Percentiles rank a stretch among this genome's conserved stretches.
These are phyloP conservation scores for Orbilia ellipsospora DNA, from an alignment of 2,329 filamentous ascomycete genomes.

Conservation along the genomic window DNA sequence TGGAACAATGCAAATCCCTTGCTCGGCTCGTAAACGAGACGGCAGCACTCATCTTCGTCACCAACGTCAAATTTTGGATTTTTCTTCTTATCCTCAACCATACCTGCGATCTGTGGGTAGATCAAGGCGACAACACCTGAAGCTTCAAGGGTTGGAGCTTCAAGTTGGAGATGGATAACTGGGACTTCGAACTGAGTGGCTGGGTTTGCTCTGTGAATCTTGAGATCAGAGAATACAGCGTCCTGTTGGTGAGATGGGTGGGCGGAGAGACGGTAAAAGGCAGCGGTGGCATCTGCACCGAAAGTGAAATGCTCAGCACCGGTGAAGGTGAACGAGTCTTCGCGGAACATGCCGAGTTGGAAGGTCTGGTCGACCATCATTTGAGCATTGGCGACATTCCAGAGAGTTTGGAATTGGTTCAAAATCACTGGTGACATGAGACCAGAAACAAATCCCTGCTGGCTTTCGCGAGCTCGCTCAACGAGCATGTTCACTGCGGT, in stretches of 20 bases:
- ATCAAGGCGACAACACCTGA: constrained; percentile 57
- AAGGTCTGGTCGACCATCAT: constrained; percentile 46
- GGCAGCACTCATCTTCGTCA: constrained; percentile 59
- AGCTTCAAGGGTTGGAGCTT: constrained; percentile 55
- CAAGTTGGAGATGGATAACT: constrained; percentile 57
- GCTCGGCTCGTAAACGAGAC: constrained; percentile 57
- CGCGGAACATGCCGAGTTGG: constrained; percentile 53
- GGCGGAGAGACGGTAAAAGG: constrained; percentile 58
- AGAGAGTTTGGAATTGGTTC: constrained; percentile 49
- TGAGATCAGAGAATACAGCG: constrained; percentile 57
- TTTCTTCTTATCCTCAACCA: constrained; percentile 55
- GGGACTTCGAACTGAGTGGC: constrained; percentile 55
- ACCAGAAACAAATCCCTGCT: constrained; percentile 50
- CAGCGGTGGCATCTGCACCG: constrained; percentile 54
- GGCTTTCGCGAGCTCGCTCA: constrained; percentile 50
- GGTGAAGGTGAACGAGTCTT: constrained; percentile 55
- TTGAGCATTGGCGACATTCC: constrained; percentile 55
- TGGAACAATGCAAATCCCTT: constrained; percentile 59
- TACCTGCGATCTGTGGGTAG: constrained; percentile 57
- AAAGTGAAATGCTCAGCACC: constrained; percentile 58
- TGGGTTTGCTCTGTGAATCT: constrained; percentile 57
- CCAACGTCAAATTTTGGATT: constrained; percentile 57
- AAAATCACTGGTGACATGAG: constrained; percentile 50
- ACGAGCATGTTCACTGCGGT: constrained; percentile 55
- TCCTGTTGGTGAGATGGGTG: constrained; percentile 56